Evolutionary conservation across 2,329 filamentous ascomycete genomes (phyloP).

Genomic region (Clarireedia monteithiana): DNA sequence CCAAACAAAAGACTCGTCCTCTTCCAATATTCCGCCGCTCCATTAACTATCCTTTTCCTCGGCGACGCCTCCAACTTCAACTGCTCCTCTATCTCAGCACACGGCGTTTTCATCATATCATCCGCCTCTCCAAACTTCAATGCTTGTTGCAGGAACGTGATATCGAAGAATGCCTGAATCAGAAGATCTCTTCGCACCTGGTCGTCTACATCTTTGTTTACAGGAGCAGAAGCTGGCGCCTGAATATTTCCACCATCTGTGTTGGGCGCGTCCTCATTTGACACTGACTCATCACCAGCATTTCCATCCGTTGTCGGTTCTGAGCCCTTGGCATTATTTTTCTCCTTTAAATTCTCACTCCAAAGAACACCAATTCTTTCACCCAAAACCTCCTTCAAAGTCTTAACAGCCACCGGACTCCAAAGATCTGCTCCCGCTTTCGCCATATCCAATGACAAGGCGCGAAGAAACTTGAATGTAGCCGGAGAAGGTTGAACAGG

Average conservation of each 20-base stretch:
- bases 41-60: conserved; percentile 49
- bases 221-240: not conserved
- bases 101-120: conserved; percentile 37
- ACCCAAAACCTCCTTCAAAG: conserved; percentile 52
- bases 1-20: conserved; percentile 77
- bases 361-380: conserved; percentile 40
- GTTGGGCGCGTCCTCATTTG: not conserved
- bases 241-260: not conserved
- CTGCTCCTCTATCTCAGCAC: conserved; percentile 35
- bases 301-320: conserved; percentile 4
- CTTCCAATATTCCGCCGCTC: conserved; percentile 72
- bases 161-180: conserved; percentile 56
- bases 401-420: conserved; percentile 58
- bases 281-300: not conserved
- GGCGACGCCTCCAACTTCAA: conserved; percentile 42
- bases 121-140: conserved; percentile 33
- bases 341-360: conserved; percentile 18
- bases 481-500: conserved; percentile 72
- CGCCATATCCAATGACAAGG: conserved; percentile 60
- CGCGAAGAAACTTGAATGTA: conserved; percentile 63
- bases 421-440: conserved; percentile 70
- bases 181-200: conserved; percentile 36
- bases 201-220: conserved; percentile 1
- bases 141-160: conserved; percentile 41
- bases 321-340: conserved; percentile 12